Percentiles rank a stretch among this genome's conserved stretches.
phyloP scores from a whole-genome alignment of 116 monocot species.

The Zostera marina region DNA sequence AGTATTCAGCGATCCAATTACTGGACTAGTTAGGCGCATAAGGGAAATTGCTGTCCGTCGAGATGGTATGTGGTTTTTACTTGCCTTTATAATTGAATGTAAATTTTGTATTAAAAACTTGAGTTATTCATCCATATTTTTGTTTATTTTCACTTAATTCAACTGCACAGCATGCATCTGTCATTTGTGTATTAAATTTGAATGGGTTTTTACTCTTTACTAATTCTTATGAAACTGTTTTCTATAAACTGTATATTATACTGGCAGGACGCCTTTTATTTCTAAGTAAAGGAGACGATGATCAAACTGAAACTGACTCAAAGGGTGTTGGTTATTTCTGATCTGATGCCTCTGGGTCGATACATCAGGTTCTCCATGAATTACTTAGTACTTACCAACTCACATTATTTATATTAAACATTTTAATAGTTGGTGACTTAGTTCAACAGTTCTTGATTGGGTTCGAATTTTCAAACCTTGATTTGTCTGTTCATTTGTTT shows the following conservation, averaged over 20 bases:
- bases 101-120: neutral
- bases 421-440: no score
- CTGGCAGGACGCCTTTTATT: conserved; percentile 7
- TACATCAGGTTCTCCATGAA: neutral
- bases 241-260: neutral
- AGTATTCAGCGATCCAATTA: conserved; percentile 74
- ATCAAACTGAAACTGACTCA: conserved; percentile 1
- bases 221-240: no score
- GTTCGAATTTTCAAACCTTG: no score
- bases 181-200: neutral
- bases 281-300: conserved; percentile 7
- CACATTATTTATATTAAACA: no score
- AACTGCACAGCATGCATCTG: neutral
- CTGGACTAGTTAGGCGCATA: conserved; percentile 81
- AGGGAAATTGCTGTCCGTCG: conserved; percentile 75
- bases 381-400: neutral
- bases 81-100: neutral
- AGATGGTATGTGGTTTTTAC: conserved; percentile 33
- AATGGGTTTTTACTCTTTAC: neutral
- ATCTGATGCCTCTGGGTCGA: neutral
- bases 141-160: neutral
- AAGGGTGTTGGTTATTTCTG: conserved; percentile 9
- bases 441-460: no score
- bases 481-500: no score
- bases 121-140: neutral